Base-by-base conservation (phyloP, 192 early-diverging fungal genomes). In the Piromyces sp. region DNA sequence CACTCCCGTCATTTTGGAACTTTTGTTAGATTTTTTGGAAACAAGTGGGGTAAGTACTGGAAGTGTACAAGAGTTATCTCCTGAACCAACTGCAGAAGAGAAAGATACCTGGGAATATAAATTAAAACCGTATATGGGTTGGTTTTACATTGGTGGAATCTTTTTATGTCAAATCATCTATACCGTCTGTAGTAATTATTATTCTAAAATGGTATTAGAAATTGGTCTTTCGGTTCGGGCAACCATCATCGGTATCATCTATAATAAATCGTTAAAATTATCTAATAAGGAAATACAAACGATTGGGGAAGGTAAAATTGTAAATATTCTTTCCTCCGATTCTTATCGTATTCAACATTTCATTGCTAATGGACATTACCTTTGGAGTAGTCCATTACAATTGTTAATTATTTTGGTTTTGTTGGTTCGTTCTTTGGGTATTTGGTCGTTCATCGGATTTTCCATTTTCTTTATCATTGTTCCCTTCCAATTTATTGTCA, bases 191-290 rank as follows among this genome's bases (percentile, higher is more conserved):
- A 30, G 82, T 26, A 85, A 89, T 80, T 86, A 86, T 78, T 89
- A 83, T 80, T 89, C 88, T 82, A 86, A 89, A 29, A 81, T 81
- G 28, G 86, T 87, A 40, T 86, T 85, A n/a, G 80, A 83, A 19
- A 83, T 83, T 28, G 89, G 89, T 80, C 83, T 89, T 79, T 80
- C 84, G 29, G 30, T 85, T 22, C 84, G 86, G 16, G 84, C 89
- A 0, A 87, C 89, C 0, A 84, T 92, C 6, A 86, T 88, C 16
- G 84, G 88, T 2, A 88, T 88, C 58, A 81, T 92, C 29, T 92
- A 90, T 42, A 87, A 90, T 83, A 92, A 92, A 78, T 84, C 91
- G 0, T 83, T 92, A 22, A 82, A 86, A 17, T 87, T 92, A 19
- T 89, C 91, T 30, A 83, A 85, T 68, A 88, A 87, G 80, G 87